Conservation (phyloP, 768 basidiomycete species). For the Amanita phalloides region DNA sequence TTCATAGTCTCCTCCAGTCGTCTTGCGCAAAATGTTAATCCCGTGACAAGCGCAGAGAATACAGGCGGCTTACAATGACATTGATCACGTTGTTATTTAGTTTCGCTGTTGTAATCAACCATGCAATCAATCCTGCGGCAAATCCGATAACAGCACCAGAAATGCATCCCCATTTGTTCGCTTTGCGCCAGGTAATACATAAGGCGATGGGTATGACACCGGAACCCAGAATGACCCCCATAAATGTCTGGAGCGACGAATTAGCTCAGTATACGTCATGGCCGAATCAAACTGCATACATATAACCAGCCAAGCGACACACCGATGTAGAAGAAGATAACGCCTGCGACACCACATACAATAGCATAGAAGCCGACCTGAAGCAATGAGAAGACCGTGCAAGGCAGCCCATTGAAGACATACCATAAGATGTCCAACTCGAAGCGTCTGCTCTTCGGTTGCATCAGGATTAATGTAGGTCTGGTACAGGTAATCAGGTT, state of each 20-base stretch:
- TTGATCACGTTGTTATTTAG: constrained; percentile 64
- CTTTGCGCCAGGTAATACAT: constrained; percentile 75
- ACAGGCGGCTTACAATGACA: constrained; percentile 38
- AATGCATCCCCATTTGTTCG: constrained; percentile 80
- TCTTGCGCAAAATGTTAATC: constrained; percentile 8
- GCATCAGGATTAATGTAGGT: constrained; percentile 75
- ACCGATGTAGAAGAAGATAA: constrained; percentile 85
- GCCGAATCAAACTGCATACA: constrained; percentile 29
- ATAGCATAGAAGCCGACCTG: constrained; percentile 63
- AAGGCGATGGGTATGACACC: constrained; percentile 84
- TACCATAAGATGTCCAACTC: constrained; percentile 59
- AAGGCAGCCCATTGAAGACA: constrained; percentile 7
- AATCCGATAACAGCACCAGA: constrained; percentile 66
- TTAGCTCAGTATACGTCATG: not conserved
- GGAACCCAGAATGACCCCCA: constrained; percentile 80
- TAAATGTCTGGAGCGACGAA: constrained; percentile 48
- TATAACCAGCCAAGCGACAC: constrained; percentile 94
- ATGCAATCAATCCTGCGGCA: constrained; percentile 58
- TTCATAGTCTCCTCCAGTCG: constrained; percentile 28
- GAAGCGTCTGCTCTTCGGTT: constrained; percentile 60
- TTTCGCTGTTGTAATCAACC: constrained; percentile 73
- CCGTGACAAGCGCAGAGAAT: not conserved
- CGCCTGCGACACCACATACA: constrained; percentile 72
- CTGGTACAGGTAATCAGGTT: constrained; percentile 23
- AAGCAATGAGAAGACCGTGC: not conserved